Percentiles rank a stretch among this genome's conserved stretches.
phyloP scores from a whole-genome alignment of 768 basidiomycete species.

The Peribolospora kevripleyi region DNA sequence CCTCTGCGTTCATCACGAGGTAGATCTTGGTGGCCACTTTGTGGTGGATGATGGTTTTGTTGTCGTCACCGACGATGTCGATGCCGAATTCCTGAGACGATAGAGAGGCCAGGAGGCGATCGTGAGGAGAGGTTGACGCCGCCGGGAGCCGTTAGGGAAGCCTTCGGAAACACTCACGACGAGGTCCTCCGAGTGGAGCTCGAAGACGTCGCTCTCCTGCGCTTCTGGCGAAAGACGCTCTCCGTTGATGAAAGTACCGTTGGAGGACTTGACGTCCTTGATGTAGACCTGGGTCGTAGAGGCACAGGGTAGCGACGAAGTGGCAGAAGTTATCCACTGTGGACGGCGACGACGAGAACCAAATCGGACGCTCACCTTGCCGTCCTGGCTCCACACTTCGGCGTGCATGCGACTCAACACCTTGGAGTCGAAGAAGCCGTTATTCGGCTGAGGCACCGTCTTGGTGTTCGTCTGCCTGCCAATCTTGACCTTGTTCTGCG shows the following conservation, averaged over 20 bases:
- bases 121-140: neutral
- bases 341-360: neutral
- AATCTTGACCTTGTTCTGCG: conserved; percentile 36
- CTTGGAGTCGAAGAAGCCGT: conserved; percentile 93
- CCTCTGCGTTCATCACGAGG: conserved; percentile 66
- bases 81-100: conserved; percentile 76
- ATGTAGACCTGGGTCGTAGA: conserved; percentile 91
- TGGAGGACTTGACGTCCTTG: conserved; percentile 93
- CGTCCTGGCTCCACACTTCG: conserved; percentile 82
- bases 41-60: conserved; percentile 91
- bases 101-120: neutral
- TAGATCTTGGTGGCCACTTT: conserved; percentile 89
- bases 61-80: conserved; percentile 95
- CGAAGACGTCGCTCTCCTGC: conserved; percentile 71
- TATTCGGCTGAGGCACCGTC: conserved; percentile 67
- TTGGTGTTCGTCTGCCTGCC: conserved; percentile 89
- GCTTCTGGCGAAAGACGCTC: conserved; percentile 75
- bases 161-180: conserved; percentile 38
- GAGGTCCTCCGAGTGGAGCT: conserved; percentile 82
- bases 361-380: conserved; percentile 35
- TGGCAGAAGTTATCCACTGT: neutral
- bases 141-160: neutral
- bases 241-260: conserved; percentile 94
- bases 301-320: too few relatives aligned
- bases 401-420: conserved; percentile 84